Evolutionary conservation across 139 green algal species (phyloP).

Genomic region (Monoraphidium neglectum): DNA sequence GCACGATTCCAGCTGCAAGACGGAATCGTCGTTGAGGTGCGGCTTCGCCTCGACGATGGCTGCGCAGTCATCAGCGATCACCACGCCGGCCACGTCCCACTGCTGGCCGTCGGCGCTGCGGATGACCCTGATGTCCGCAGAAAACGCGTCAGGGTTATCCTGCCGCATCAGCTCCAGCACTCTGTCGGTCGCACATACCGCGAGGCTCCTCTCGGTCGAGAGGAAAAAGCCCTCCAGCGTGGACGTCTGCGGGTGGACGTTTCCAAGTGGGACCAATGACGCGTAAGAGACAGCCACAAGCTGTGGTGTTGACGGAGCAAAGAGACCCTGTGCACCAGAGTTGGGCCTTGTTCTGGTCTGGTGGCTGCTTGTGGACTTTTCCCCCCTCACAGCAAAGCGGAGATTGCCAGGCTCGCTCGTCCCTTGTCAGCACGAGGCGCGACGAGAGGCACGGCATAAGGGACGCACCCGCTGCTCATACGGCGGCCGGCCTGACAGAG

Average conservation of each 20-base stretch:
- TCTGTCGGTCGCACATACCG: neutral
- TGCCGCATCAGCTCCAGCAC: neutral
- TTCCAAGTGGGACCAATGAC: too few species aligned
- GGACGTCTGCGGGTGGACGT: neutral
- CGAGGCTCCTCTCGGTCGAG: neutral
- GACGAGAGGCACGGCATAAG: too few species aligned
- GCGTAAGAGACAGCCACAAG: neutral
- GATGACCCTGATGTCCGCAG: neutral
- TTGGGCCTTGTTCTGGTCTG: too few species aligned
- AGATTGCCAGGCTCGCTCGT: too few species aligned
- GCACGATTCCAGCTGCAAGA: slow-evolving; percentile 1
- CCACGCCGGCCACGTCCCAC: neutral
- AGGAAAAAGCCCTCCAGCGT: neutral
- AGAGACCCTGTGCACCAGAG: too few species aligned
- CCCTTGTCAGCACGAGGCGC: too few species aligned
- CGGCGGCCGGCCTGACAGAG: neutral
- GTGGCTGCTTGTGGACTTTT: too few species aligned
- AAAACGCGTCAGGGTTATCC: too few species aligned
- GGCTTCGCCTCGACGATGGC: slow-evolving; percentile 13
- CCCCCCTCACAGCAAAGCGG: too few species aligned
- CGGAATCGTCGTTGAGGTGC: neutral
- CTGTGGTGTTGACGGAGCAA: neutral
- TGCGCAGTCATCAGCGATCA: slow-evolving; percentile 9
- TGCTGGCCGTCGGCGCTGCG: neutral
- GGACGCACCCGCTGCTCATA: neutral